Evolutionary conservation across 768 basidiomycete genomes (phyloP).

Genomic region (Collybiopsis confluens): DNA sequence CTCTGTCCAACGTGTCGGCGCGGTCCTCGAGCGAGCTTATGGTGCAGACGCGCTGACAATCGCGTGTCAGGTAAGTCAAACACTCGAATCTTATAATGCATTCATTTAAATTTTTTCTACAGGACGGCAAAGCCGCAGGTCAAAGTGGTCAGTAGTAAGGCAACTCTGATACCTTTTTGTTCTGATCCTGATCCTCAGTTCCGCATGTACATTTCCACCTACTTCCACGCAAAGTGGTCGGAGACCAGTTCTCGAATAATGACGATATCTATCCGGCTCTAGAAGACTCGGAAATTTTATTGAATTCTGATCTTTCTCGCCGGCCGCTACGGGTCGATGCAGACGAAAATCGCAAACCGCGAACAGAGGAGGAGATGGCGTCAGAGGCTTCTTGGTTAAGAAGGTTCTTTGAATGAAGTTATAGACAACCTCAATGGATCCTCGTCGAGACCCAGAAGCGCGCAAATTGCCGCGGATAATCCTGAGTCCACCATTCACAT

Average conservation of each 20-base stretch:
- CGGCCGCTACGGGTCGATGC: slow-evolving; percentile 56
- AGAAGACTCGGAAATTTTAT: slow-evolving; percentile 55
- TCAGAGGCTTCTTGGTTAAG: slow-evolving; percentile 69
- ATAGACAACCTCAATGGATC: no score
- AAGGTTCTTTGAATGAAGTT: slow-evolving; percentile 52
- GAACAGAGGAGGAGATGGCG: slow-evolving; percentile 74
- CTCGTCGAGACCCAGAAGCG: no score
- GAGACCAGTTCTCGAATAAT: slow-evolving; percentile 64
- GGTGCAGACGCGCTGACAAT: slow-evolving; percentile 81
- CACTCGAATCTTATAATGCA: background rate
- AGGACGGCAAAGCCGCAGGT: slow-evolving; percentile 89
- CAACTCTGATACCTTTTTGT: background rate
- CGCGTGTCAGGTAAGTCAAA: slow-evolving; percentile 71
- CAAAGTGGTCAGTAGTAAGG: slow-evolving; percentile 34
- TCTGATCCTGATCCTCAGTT: slow-evolving; percentile 66
- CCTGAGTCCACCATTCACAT: no score
- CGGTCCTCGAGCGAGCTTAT: slow-evolving; percentile 77
- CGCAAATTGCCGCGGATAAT: no score
- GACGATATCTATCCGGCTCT: slow-evolving; percentile 80
- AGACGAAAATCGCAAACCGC: slow-evolving; percentile 62
- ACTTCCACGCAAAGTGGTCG: slow-evolving; percentile 71
- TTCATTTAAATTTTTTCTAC: background rate
- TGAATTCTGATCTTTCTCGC: slow-evolving; percentile 35
- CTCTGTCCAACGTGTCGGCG: slow-evolving; percentile 75
- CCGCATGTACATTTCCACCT: slow-evolving; percentile 97